A percentile compares a stretch with the other conserved stretches of the same genome.
phyloP scores from a whole-genome alignment of 306 rosid genomes.

The Parietaria judaica region DNA sequence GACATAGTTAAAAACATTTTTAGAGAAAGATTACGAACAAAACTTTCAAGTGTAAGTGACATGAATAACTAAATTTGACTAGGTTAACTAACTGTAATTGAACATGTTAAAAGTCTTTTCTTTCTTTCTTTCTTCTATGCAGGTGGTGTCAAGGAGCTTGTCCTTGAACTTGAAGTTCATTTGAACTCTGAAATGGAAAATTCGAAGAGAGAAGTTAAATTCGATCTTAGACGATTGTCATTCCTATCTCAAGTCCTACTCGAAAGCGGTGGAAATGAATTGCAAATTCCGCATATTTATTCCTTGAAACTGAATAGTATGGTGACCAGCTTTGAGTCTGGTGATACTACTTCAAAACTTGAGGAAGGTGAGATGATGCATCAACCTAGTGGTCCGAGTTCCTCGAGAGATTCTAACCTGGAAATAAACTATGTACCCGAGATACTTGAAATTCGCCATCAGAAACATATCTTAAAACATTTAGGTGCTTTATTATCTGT shows the following conservation, averaged over 20 bases:
- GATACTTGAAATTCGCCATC: constrained; percentile 28
- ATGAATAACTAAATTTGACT: too few species aligned
- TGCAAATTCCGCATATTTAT: constrained; percentile 52
- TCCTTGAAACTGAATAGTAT: constrained; percentile 30
- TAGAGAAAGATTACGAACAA: too few species aligned
- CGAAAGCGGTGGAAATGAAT: constrained; percentile 27
- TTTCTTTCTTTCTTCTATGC: constrained; percentile 8
- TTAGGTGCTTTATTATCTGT: constrained; percentile 45
- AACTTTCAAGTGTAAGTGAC: too few species aligned
- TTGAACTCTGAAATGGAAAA: constrained; percentile 39
- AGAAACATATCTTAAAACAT: constrained; percentile 46
- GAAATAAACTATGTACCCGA: constrained; percentile 16
- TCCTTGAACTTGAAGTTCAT: constrained; percentile 50
- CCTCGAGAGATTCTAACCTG: constrained; percentile 33
- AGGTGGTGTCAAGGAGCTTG: constrained; percentile 64
- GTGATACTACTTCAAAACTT: constrained; percentile 29
- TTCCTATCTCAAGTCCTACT: constrained; percentile 48
- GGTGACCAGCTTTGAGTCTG: constrained; percentile 31
- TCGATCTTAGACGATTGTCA: constrained; percentile 57
- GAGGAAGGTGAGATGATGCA: constrained; percentile 30
- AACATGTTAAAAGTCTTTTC: too few species aligned
- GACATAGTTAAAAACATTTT: too few species aligned
- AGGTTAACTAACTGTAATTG: too few species aligned
- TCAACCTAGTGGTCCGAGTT: constrained; percentile 40
- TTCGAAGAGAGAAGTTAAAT: constrained; percentile 31